Conservation (phyloP, 176 grass and related monocot species). For the Chloris gayana region DNA sequence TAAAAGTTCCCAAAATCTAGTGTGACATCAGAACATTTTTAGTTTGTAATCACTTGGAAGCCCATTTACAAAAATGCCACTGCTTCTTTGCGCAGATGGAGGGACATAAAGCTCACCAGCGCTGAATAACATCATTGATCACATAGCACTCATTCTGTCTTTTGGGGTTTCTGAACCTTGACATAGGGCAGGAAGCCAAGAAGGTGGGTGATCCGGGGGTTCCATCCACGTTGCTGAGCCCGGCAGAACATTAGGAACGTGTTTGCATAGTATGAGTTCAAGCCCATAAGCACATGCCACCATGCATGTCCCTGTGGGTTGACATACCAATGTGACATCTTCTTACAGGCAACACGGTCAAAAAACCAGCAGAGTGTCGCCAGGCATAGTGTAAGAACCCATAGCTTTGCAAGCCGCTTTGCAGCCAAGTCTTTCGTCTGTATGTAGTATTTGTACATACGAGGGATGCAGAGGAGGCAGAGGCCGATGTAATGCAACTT, state of each 20-base stretch:
- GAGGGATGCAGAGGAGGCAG: conserved; percentile 79
- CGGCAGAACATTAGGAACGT: conserved; percentile 92
- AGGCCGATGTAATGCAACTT: conserved; percentile 77
- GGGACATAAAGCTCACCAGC: conserved; percentile 29
- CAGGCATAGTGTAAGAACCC: conserved; percentile 61
- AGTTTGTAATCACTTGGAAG: conserved; percentile 57
- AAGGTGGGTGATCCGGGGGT: conserved; percentile 54
- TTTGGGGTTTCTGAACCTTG: conserved; percentile 75
- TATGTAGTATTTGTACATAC: conserved; percentile 98
- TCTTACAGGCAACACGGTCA: conserved; percentile 79
- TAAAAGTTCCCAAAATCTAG: conserved; percentile 62
- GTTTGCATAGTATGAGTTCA: conserved; percentile 88
- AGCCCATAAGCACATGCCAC: conserved; percentile 93
- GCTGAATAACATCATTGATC: conserved; percentile 30
- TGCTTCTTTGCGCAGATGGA: conserved; percentile 26
- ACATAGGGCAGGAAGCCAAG: conserved; percentile 76
- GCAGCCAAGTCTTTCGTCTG: conserved; percentile 71
- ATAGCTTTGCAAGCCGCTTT: conserved; percentile 76
- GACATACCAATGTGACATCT: conserved; percentile 73
- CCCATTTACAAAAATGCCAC: conserved; percentile 59
- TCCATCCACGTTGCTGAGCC: conserved; percentile 76
- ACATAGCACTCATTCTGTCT: conserved; percentile 57
- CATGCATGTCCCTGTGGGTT: conserved; percentile 87
- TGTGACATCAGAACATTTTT: conserved; percentile 54
- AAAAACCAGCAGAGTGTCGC: conserved; percentile 66